These are phyloP conservation scores for Mycena rosella DNA, from an alignment of 768 basidiomycete genomes.

Conservation along the genomic window DNA sequence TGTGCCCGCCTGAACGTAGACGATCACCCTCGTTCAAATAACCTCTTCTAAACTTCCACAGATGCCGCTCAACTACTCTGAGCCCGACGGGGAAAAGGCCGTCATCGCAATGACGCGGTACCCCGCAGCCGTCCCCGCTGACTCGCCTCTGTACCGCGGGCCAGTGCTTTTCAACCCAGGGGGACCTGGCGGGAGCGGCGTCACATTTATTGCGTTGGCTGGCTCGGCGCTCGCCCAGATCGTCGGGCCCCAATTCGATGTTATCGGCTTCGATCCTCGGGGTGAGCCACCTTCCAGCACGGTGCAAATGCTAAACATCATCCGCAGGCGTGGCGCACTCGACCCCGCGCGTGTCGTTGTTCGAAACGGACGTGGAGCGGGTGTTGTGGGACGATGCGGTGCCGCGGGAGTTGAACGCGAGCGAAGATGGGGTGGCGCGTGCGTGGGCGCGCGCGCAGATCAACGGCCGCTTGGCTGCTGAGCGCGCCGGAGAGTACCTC, in stretches of 20 bases:
- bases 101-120: slow-evolving; percentile 58
- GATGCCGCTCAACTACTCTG: slow-evolving; percentile 62
- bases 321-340: slow-evolving; percentile 51
- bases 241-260: too few relatives aligned
- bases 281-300: slow-evolving; percentile 31
- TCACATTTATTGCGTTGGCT: too few relatives aligned
- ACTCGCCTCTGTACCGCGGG: slow-evolving; percentile 39
- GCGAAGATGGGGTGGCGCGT: slow-evolving; percentile 12
- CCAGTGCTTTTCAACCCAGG: too few relatives aligned
- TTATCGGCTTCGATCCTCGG: slow-evolving; percentile 29
- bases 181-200: too few relatives aligned
- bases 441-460: slow-evolving; percentile 19
- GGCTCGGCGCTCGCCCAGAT: too few relatives aligned
- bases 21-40: background rate
- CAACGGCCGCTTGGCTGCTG: background rate
- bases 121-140: slow-evolving; percentile 47
- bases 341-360: slow-evolving; percentile 51
- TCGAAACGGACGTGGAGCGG: slow-evolving; percentile 50
- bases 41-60: slow-evolving; percentile 31
- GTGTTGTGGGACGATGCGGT: background rate
- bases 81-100: slow-evolving; percentile 53
- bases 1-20: slow-evolving; percentile 43
- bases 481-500: slow-evolving; percentile 3
- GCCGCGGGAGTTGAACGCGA: slow-evolving; percentile 4
- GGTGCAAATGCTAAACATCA: background rate